Percentiles rank a stretch among this genome's conserved stretches.
phyloP scores from a whole-genome alignment of 2,329 filamentous ascomycete species.

The Claviceps digitariae region DNA sequence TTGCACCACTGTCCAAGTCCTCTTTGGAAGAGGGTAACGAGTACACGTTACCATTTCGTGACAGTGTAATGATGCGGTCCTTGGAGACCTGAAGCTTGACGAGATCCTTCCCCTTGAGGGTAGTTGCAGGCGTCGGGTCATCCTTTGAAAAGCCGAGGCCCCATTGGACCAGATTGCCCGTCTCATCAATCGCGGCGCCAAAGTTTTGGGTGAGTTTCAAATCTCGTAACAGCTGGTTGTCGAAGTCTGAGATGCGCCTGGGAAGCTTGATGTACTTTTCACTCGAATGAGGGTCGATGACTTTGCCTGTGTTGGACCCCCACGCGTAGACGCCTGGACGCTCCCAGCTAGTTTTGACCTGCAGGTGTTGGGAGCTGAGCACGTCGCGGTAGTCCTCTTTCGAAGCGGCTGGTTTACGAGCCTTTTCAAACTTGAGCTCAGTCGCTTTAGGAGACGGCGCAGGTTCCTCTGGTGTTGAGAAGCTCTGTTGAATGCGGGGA shows the following conservation, averaged over 20 bases:
- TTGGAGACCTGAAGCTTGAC: slow-evolving; percentile 61
- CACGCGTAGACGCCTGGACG: slow-evolving; percentile 86
- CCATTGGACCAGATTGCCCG: slow-evolving; percentile 87
- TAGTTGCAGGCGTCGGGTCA: slow-evolving; percentile 50
- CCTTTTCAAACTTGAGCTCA: slow-evolving; percentile 55
- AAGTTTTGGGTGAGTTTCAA: slow-evolving; percentile 73
- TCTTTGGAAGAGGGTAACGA: slow-evolving; percentile 64
- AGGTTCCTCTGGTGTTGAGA: slow-evolving; percentile 8
- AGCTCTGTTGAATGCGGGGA: slow-evolving; percentile 18
- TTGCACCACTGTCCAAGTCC: slow-evolving; percentile 55
- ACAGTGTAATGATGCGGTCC: slow-evolving; percentile 72
- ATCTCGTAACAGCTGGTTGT: slow-evolving; percentile 72
- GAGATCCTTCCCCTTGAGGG: slow-evolving; percentile 71
- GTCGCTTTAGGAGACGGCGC: slow-evolving; percentile 28
- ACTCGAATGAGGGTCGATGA: slow-evolving; percentile 72
- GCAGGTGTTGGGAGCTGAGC: slow-evolving; percentile 74
- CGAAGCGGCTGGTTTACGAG: slow-evolving; percentile 40
- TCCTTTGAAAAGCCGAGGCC: slow-evolving; percentile 60
- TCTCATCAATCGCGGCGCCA: slow-evolving; percentile 76
- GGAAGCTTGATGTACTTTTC: slow-evolving; percentile 71
- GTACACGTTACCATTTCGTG: slow-evolving; percentile 64
- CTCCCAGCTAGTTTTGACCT: slow-evolving; percentile 70
- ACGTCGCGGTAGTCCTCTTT: slow-evolving; percentile 62
- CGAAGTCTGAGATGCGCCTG: slow-evolving; percentile 65
- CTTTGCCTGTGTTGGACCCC: slow-evolving; percentile 75